Evolutionary conservation across 768 basidiomycete species (phyloP).

Genomic region (Russula ochroleuca): DNA sequence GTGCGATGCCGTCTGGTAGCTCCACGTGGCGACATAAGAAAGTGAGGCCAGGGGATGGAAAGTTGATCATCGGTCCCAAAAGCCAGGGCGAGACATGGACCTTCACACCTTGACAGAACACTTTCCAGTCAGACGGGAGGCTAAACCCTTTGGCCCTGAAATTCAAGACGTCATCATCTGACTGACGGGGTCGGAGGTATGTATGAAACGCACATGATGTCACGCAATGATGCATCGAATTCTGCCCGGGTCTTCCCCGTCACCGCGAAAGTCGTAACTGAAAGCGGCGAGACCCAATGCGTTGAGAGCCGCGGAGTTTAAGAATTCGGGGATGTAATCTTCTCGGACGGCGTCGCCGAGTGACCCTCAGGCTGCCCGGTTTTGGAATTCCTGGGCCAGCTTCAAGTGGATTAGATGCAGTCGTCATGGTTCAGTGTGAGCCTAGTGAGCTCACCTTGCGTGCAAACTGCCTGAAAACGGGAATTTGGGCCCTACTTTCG

Average conservation of each 20-base stretch:
- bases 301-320: slow-evolving; percentile 16
- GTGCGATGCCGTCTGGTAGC: slow-evolving; percentile 13
- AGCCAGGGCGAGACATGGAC: slow-evolving; percentile 11
- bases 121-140: slow-evolving; percentile 23
- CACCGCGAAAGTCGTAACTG: slow-evolving; percentile 18
- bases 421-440: neutral
- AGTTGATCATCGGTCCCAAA: slow-evolving; percentile 12
- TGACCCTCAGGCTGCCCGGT: neutral
- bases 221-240: slow-evolving; percentile 14
- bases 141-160: slow-evolving; percentile 25
- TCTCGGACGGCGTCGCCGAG: neutral
- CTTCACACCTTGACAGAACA: slow-evolving; percentile 21
- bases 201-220: slow-evolving; percentile 15
- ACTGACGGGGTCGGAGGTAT: neutral
- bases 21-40: slow-evolving; percentile 21
- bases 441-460: slow-evolving; percentile 10
- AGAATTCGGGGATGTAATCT: slow-evolving; percentile 17
- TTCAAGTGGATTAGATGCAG: neutral
- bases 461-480: slow-evolving; percentile 21
- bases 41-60: slow-evolving; percentile 19
- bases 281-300: slow-evolving; percentile 20
- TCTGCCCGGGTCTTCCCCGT: slow-evolving; percentile 13
- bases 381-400: slow-evolving; percentile 13
- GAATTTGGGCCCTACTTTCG: slow-evolving; percentile 11
- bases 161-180: neutral